Base-by-base conservation (phyloP, 768 basidiomycete species). In the Coprinopsis sp. region DNA sequence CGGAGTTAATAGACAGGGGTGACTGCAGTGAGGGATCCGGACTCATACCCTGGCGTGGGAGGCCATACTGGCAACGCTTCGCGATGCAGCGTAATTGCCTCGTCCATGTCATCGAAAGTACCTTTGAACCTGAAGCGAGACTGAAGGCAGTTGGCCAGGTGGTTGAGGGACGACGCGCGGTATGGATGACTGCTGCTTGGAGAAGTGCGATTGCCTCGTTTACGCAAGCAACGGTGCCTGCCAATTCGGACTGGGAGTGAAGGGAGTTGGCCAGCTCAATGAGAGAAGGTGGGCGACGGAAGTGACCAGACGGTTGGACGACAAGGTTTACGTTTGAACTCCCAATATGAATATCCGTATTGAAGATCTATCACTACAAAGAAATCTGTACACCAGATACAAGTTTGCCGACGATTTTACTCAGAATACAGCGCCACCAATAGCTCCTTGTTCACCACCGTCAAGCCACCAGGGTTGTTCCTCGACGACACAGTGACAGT, bases 401-500 rank as follows among this genome's bases (percentile, higher is more conserved):
- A 16, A 6, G 36, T 28, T 24, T 16, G 23, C 27, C 33, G 18
- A 33, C 8, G 14, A 47, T 19, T 14, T 29, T 44, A 33, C 50
- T 58, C 57, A 34, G 60, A 59, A 49, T 62, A 61, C 41, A 74
- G 56, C 21, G 65, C 55, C 14, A 67, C 68, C 40, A 72, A 47
- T 23, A 59, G 50, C 45, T 66, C 61, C 51, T 59, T 66, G 48
- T 58, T 54, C 11, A 72, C 63, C 50, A 65, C 65, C 38, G 66
- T 64, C 14, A 75, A 62, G 30, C 58, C 55, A 11, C 59, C 59
- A 25, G 66, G 60, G 25, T 60, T 58, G 19, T 57, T 62, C 56
- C 60, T 67, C 30, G 64, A 63, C 21, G 72, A 72, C 14, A 73
- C 67, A 11, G 64, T 61, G 30, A 70, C 63, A 31, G 50, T 54